Conservation (phyloP, 768 basidiomycete genomes). For the Trametopsis cervina region DNA sequence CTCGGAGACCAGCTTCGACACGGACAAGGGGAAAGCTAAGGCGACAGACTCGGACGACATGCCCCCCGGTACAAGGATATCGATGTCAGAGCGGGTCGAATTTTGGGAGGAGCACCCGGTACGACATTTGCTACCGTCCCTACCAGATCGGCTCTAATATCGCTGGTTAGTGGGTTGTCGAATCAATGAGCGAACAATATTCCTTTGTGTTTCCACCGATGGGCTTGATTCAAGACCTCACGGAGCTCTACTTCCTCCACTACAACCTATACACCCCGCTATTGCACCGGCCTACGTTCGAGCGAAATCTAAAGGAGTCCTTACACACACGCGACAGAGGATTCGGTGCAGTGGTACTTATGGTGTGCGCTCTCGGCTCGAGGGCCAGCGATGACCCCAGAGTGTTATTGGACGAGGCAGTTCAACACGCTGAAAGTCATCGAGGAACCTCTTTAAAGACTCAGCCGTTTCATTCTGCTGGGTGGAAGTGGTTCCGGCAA, state of each 20-base stretch:
- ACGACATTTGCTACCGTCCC: slow-evolving; percentile 10
- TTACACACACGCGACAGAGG: slow-evolving; percentile 27
- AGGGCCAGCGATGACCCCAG: slow-evolving; percentile 38
- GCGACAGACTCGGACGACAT: too few relatives aligned
- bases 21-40: too few relatives aligned
- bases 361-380: slow-evolving; percentile 37
- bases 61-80: too few relatives aligned
- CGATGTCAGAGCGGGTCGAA: slow-evolving; percentile 22
- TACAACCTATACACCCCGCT: slow-evolving; percentile 33
- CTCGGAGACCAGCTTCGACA: too few relatives aligned
- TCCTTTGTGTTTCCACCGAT: slow-evolving; percentile 18
- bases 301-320: slow-evolving; percentile 24
- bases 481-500: slow-evolving; percentile 42
- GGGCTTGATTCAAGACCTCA: slow-evolving; percentile 26
- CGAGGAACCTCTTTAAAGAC: slow-evolving; percentile 10
- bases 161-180: not conserved
- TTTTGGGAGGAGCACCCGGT: slow-evolving; percentile 41
- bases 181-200: slow-evolving; percentile 7
- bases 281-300: slow-evolving; percentile 34
- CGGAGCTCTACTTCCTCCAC: slow-evolving; percentile 36
- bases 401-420: slow-evolving; percentile 22
- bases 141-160: too few relatives aligned
- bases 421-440: slow-evolving; percentile 13
- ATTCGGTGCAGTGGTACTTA: slow-evolving; percentile 33
- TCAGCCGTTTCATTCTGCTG: slow-evolving; percentile 3